Evolutionary conservation across 176 grass and related monocot species (phyloP), one percentile per base, ranked within the genome.

Genomic region (Hordeum marinum): DNA sequence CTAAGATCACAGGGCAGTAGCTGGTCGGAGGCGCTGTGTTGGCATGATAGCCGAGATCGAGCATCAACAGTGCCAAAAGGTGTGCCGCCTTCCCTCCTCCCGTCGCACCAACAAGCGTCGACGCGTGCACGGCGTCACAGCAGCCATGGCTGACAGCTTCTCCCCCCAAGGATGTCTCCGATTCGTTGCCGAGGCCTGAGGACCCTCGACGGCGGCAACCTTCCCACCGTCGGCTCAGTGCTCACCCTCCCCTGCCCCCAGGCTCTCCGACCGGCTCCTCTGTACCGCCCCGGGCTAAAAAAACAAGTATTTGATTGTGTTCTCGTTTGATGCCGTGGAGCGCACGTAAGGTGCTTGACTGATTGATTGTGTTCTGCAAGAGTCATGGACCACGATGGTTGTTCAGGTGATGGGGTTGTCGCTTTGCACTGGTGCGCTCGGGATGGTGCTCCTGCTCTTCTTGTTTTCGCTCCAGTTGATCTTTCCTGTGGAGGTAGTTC

Each of bases 361-460:
- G 78, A 85, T 87, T 69, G 77, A 74, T 84, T 76, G 26, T 72
- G 80, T 23, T 6, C 68, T 94, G 78, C 84, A 87, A 82, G 90
- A 94, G 86, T 89, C 92, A 9, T 97, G 92, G 92, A 36, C 71
- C 15, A 87, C 75, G 21, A 63, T 66, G 9, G 66, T 74, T 34
- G 78, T 72, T 36, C 68, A 82, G 57, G 86, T 84, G 59, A 91
- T 78, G 29, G 54, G 94, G 94, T 64, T 92, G 91, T 62, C 92
- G 62, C 88, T 94, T 24, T 97, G 92, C 86, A 97, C 90, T 42
- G 94, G 94, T 29, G 72, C 83, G 32, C 88, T 94, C 8, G 94
- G 94, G 63, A 97, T 88, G 24, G 92, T 92, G 21, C 84, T 94
- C 43, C 82, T 97, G 87, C 86, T 97, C 29, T 35, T 35, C 34